Evolutionary conservation across 2,329 filamentous ascomycete genomes (phyloP).

Genomic region (Claviceps fusiformis): DNA sequence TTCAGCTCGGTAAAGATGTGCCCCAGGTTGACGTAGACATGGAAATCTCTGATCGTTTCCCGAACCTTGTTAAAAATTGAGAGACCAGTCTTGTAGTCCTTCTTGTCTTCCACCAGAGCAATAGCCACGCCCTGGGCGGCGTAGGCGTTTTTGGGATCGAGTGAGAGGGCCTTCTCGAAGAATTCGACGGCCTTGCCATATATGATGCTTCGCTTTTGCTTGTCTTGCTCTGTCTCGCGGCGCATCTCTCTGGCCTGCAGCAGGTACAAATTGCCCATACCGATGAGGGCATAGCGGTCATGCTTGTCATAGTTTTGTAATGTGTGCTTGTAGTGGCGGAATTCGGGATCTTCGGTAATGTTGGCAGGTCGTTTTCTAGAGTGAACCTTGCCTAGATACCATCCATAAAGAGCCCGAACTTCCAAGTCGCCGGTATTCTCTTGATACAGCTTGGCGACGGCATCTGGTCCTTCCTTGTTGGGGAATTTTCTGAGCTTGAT

Average conservation of each 20-base stretch:
- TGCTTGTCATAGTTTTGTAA: slow-evolving; percentile 93
- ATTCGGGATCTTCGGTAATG: slow-evolving; percentile 77
- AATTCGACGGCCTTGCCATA: slow-evolving; percentile 94
- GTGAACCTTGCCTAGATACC: slow-evolving; percentile 73
- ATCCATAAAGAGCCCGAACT: slow-evolving; percentile 84
- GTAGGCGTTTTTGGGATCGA: slow-evolving; percentile 93
- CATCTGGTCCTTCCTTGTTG: slow-evolving; percentile 73
- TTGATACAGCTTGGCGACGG: slow-evolving; percentile 74
- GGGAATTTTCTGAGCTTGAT: slow-evolving; percentile 73
- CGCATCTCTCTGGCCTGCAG: slow-evolving; percentile 87
- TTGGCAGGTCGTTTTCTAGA: slow-evolving; percentile 72
- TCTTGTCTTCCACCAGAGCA: slow-evolving; percentile 85
- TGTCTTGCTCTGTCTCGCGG: slow-evolving; percentile 76
- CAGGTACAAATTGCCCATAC: slow-evolving; percentile 91
- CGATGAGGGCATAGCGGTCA: slow-evolving; percentile 88
- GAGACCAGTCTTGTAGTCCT: slow-evolving; percentile 69
- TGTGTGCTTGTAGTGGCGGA: slow-evolving; percentile 92
- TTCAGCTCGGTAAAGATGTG: slow-evolving; percentile 84
- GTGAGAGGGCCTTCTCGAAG: slow-evolving; percentile 88
- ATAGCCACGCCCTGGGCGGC: slow-evolving; percentile 94
- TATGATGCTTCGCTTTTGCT: slow-evolving; percentile 73
- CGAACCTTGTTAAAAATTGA: slow-evolving; percentile 82
- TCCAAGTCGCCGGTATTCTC: slow-evolving; percentile 76
- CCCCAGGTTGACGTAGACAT: slow-evolving; percentile 83
- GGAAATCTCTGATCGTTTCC: slow-evolving; percentile 78